Percentiles rank a stretch among this genome's conserved stretches.
These are phyloP conservation scores for Madurella fahalii DNA, from an alignment of 2,329 filamentous ascomycete species.

Conservation along the genomic window DNA sequence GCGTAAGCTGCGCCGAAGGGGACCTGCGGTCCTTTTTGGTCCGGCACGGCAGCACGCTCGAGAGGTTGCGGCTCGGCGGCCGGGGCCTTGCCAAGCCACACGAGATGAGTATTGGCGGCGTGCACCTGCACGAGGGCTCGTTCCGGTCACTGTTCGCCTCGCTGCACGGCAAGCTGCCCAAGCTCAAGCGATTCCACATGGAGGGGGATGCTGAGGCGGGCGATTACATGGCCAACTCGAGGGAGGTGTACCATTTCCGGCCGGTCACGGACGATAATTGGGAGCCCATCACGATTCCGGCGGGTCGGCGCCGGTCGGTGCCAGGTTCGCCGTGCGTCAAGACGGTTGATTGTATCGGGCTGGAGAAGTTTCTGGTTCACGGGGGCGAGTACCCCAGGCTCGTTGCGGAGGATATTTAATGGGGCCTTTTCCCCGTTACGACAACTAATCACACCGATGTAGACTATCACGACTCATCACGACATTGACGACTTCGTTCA, in stretches of 20 bases:
- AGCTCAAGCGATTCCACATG: slow-evolving; percentile 41
- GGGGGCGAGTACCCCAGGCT: slow-evolving; percentile 36
- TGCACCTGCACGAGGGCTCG: slow-evolving; percentile 42
- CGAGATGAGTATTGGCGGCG: slow-evolving; percentile 40
- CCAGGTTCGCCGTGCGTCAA: slow-evolving; percentile 12
- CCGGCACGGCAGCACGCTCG: slow-evolving; percentile 37
- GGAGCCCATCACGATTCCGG: slow-evolving; percentile 27
- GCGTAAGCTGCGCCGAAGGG: slow-evolving; percentile 41
- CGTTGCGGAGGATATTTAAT: background rate
- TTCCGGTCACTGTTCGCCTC: slow-evolving; percentile 42
- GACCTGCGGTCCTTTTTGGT: slow-evolving; percentile 42
- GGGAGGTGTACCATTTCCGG: slow-evolving; percentile 41
- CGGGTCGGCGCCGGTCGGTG: background rate
- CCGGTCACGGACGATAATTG: slow-evolving; percentile 41
- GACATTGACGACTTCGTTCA: slow-evolving; percentile 9
- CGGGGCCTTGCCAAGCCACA: slow-evolving; percentile 38
- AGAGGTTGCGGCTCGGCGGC: slow-evolving; percentile 42
- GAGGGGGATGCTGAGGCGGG: slow-evolving; percentile 45
- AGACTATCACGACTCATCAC: slow-evolving; percentile 14
- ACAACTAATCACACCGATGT: slow-evolving; percentile 4
- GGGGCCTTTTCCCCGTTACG: background rate
- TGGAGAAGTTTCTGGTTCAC: slow-evolving; percentile 40
- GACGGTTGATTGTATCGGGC: slow-evolving; percentile 36
- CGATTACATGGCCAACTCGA: slow-evolving; percentile 33
- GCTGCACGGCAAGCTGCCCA: slow-evolving; percentile 35